phyloP scores from a whole-genome alignment of 179 eudicot species.

The Beta macrorhiza region DNA sequence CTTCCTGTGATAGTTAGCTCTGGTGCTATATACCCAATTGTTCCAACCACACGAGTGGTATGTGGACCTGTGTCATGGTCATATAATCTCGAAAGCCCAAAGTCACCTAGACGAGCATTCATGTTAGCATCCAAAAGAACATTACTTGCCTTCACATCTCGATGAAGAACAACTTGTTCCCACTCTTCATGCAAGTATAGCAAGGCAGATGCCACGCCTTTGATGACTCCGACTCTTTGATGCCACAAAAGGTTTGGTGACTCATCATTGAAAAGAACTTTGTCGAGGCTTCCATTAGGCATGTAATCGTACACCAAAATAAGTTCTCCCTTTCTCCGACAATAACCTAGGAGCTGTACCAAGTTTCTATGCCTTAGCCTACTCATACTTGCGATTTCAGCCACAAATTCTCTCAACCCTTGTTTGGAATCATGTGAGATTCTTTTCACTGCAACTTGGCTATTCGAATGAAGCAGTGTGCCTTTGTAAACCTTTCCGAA shows the following conservation, averaged over 20 bases:
- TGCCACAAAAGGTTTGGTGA: conserved; percentile 24
- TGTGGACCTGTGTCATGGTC: conserved; percentile 23
- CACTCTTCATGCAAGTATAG: conserved; percentile 33
- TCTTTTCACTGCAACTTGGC: conserved; percentile 34
- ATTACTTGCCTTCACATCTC: conserved; percentile 30
- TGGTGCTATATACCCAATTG: conserved; percentile 31
- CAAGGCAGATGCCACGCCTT: conserved; percentile 32
- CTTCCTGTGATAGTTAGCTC: conserved; percentile 32
- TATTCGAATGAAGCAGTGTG: conserved; percentile 1
- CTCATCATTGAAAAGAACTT: conserved; percentile 21
- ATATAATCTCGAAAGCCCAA: conserved; percentile 21
- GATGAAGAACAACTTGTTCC: conserved; percentile 34
- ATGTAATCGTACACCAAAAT: conserved; percentile 37
- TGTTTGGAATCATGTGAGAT: conserved; percentile 39
- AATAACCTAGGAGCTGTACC: conserved; percentile 38
- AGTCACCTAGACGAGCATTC: conserved; percentile 32
- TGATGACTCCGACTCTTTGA: conserved; percentile 25
- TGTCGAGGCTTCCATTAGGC: conserved; percentile 44
- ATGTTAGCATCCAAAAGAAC: conserved; percentile 28
- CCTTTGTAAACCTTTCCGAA: conserved; percentile 42
- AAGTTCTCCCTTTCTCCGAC: conserved; percentile 35
- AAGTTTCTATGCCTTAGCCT: conserved; percentile 38
- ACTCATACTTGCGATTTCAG: conserved; percentile 38
- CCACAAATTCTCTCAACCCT: conserved; percentile 40
- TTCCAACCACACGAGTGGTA: conserved; percentile 33